phyloP scores from a whole-genome alignment of 2,329 filamentous ascomycete genomes.

The Aspergillus sojae region DNA sequence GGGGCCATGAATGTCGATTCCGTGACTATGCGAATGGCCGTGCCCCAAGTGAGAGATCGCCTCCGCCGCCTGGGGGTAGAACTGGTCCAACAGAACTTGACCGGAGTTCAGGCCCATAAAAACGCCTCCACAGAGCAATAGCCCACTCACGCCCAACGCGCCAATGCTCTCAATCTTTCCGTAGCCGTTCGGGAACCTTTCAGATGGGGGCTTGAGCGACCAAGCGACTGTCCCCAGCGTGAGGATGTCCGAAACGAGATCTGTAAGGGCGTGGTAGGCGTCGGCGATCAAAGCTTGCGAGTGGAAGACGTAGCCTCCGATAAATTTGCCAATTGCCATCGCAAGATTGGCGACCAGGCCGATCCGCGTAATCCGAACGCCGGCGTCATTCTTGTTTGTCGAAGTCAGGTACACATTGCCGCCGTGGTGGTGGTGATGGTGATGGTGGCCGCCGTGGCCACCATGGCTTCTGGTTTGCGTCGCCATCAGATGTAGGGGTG shows the following conservation, averaged over 20 bases:
- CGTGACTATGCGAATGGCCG: constrained; percentile 58
- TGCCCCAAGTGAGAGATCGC: constrained; percentile 41
- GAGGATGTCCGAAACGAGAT: constrained; percentile 91
- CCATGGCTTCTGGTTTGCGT: constrained; percentile 52
- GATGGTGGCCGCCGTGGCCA: constrained; percentile 58
- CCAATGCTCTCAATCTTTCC: constrained; percentile 98
- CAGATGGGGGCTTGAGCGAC: constrained; percentile 82
- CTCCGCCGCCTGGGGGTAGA: constrained; percentile 68
- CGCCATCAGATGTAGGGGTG: constrained; percentile 35
- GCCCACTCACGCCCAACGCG: constrained; percentile 86
- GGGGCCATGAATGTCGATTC: constrained; percentile 61
- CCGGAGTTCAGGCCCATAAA: constrained; percentile 86
- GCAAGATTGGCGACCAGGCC: constrained; percentile 85
- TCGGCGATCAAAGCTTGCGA: constrained; percentile 92
- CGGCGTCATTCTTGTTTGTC: constrained; percentile 84
- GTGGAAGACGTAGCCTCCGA: constrained; percentile 92
- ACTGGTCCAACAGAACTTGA: constrained; percentile 70
- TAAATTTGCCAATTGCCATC: constrained; percentile 92
- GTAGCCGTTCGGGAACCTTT: constrained; percentile 85
- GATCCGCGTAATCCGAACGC: constrained; percentile 89
- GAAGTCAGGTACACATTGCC: constrained; percentile 83
- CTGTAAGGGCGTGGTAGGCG: constrained; percentile 92
- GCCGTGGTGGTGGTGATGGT: constrained; percentile 73
- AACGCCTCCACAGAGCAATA: constrained; percentile 84
- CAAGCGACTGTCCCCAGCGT: constrained; percentile 93